Evolutionary conservation across 164 flowering plant genomes (phyloP), one percentile per base, ranked within the genome.

Genomic region (Berberis vulgaris): DNA sequence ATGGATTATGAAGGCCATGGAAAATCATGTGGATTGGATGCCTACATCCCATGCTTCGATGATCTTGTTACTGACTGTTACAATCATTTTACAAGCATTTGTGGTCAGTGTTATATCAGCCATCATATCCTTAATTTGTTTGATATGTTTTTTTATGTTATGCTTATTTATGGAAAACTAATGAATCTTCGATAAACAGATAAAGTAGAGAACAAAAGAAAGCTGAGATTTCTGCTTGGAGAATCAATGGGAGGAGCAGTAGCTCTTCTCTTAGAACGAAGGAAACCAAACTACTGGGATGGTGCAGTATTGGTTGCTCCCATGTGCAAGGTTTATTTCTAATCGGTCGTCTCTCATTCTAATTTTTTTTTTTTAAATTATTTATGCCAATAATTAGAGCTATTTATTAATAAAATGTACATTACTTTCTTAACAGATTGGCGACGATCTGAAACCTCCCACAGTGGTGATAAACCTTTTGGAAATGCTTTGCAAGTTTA

Each of bases 191-290:
- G 8, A 6, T 26, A 26, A 26, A 56, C 82, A 91, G 96, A 83
- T 59, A 82, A 47, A 67, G 66, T 64, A 61, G 95, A 87, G 44
- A 83, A 89, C 70, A 82, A 54, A 67, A 78, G 68, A 54, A 88
- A 81, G 68, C 69, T 75, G 79, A 84, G 91, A 59, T 85, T 68
- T 67, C 60, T 93, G 61, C 7, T 83, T 56, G 98, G 98, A 52
- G 98, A 93, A 68, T 93, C 98, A 43, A 90, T 90, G 98, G 98
- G 98, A 67, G 98, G 98, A 65, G 96, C 96, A 45, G 83, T 93
- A 45, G 83, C 73, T 38, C 79, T 93, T 43, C 74, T 82, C 0
- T 56, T 93, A 12, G 88, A 86, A 73, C 75, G 85, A 53, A 83
- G 79, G 69, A 79, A 70, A 69, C 95, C 96, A 1, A 70, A 73